Evolutionary conservation across 148 eudicot species (phyloP).

Genomic region (Vaccinium darrowii): DNA sequence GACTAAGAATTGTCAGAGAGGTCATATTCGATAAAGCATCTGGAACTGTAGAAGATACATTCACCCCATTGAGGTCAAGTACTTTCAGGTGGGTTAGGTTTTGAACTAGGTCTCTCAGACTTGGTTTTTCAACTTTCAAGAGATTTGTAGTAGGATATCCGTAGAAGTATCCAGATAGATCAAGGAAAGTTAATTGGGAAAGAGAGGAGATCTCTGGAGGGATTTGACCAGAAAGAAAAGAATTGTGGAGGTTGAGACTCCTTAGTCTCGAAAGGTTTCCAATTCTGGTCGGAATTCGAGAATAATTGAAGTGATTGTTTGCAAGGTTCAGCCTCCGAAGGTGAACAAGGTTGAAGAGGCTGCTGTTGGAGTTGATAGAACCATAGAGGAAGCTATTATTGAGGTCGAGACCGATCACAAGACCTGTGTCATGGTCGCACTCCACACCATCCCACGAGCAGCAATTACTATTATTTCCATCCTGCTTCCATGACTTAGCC

Average conservation of each 20-base stretch:
- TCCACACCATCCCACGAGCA: constrained; percentile 25
- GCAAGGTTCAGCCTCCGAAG: constrained; percentile 37
- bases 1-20: neutral
- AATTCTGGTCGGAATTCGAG: neutral
- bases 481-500: neutral
- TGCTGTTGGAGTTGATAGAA: constrained; percentile 19
- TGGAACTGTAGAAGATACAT: no score
- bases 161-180: neutral
- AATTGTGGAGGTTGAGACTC: neutral
- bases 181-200: neutral
- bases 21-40: no score
- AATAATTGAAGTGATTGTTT: constrained; percentile 28
- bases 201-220: constrained; percentile 5
- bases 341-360: constrained; percentile 21
- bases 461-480: constrained; percentile 11
- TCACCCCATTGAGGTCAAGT: constrained; percentile 19
- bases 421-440: neutral
- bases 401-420: neutral
- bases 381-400: constrained; percentile 11
- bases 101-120: constrained; percentile 4
- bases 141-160: fast-evolving
- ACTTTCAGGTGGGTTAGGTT: constrained; percentile 26
- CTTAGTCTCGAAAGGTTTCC: neutral
- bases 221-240: neutral
- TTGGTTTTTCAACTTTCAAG: constrained; percentile 22